These are phyloP conservation scores for Penicillium soppii DNA, from an alignment of 495 filamentous ascomycete genomes.

Conservation along the genomic window DNA sequence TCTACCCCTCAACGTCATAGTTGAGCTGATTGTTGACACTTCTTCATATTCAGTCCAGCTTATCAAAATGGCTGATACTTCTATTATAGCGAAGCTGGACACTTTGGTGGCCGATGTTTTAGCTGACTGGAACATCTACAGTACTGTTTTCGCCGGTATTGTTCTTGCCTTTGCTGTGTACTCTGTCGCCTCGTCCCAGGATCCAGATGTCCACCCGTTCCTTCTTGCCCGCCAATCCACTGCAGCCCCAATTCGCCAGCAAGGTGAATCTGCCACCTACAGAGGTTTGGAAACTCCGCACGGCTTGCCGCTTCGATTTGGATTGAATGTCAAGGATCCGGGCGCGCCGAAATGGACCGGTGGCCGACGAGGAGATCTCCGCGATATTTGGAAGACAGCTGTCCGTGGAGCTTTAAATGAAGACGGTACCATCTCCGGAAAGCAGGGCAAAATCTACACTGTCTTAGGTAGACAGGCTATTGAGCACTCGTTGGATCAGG, in stretches of 20 bases:
- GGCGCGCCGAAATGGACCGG: slow-evolving; percentile 77
- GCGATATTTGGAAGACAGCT: slow-evolving; percentile 87
- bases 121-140: slow-evolving; percentile 76
- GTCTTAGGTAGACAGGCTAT: slow-evolving; percentile 71
- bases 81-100: slow-evolving; percentile 62
- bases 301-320: slow-evolving; percentile 76
- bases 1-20: slow-evolving; percentile 28
- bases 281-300: slow-evolving; percentile 79
- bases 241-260: slow-evolving; percentile 72
- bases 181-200: slow-evolving; percentile 57
- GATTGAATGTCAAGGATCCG: slow-evolving; percentile 81
- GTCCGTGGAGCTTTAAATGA: slow-evolving; percentile 60
- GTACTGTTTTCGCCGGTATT: slow-evolving; percentile 58
- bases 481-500: slow-evolving; percentile 66
- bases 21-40: slow-evolving; percentile 12
- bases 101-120: slow-evolving; percentile 64
- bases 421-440: slow-evolving; percentile 56
- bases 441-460: slow-evolving; percentile 75
- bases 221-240: slow-evolving; percentile 82
- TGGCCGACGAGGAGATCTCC: slow-evolving; percentile 84
- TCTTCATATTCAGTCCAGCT: slow-evolving; percentile 1
- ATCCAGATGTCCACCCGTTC: slow-evolving; percentile 89
- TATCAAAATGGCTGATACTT: slow-evolving; percentile 50
- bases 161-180: slow-evolving; percentile 64
- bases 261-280: slow-evolving; percentile 80